Base-by-base conservation (phyloP, 73 alveolate genomes). In the Blepharisma japonicum region DNA sequence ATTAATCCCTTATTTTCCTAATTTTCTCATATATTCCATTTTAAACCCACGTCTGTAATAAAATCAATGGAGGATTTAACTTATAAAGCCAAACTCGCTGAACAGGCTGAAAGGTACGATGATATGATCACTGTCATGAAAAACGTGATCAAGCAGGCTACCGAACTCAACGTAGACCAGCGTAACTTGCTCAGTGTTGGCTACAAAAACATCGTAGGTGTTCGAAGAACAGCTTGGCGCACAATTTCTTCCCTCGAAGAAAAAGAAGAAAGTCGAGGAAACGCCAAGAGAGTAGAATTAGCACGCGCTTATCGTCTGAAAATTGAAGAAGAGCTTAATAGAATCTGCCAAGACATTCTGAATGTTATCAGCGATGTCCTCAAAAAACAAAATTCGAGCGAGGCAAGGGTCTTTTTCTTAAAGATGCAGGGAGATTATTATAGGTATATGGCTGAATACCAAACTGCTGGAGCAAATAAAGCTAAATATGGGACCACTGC, bases 371-470 rank as follows among this genome's bases (percentile, higher is more conserved):
- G 86, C 80, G 68, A 77, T 53, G 55, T 67, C 71, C 80, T 92
- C 49, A 87, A 85, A 71, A 90, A 84, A 56, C 93, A 93, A 46
- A 70, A 90, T 51, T 87, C 81, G 51, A 91, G 81, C 53, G 98
- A 94, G 81, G 84, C 97, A 47, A 90, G 95, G 83, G 94, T 95
- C 55, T 96, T 92, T 92, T 96, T 80, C 90, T 74, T 81, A 55
- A 96, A 96, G 89, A 91, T 96, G 94, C 94, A 94, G 76, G 99
- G 97, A n/a, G 98, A 96, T 80, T 94, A 92, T 77, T 91, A 91
- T 83, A 92, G 99, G 86, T 95, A 93, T 79, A 90, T 95, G 39
- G 92, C 96, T 20, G 99, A 95, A 83, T 87, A 82, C 86, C 95
- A 96, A 32, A 66, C 82, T 51, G 98, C 94, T 51, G 97, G 83